Base-by-base conservation (phyloP, 176 grass and related monocot species). In the Olyra latifolia region DNA sequence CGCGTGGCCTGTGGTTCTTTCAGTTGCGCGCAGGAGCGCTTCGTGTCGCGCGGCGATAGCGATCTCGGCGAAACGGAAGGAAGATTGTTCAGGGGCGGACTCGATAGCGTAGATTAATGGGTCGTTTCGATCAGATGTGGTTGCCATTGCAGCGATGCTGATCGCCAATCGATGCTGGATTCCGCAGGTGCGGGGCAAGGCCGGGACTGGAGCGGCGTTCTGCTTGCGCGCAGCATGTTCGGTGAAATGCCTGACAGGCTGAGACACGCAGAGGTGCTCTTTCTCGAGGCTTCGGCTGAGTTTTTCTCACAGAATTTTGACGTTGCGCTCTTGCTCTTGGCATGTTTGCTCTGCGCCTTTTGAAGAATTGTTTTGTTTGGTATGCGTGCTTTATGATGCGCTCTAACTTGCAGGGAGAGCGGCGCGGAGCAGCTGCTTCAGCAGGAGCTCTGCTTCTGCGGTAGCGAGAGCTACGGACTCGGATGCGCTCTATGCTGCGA, bases 241-340 rank as follows among this genome's bases (percentile, higher is more conserved):
- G 30, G n/a, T 22, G 44, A 76, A 87, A 87, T 69, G 49, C 46
- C 24, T 74, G 32, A 45, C 0, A 19, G 49, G 35, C 24, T 74
- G 32, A 45, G 0, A 19, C 27, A 25, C 6, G 22, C 19, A 11
- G 32, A 65, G 67, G 46, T 45, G 14, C 20, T 4, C 29, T 39
- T 62, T 43, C 12, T 41, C 12, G 32, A 55, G 48, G 48, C 22
- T 35, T 35, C 32, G 22, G 29, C 10, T 73, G 8, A 3, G 29
- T 38, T 73, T 73, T 35, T 35, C 71, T 14, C 5, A 10, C 4
- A 7, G 7, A 8, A 49, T 13, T 53, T 73, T 57, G 0, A 12
- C 0, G 49, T 27, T 17, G 19, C 40, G 13, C 65, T 72, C 4
- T 27, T 52, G 6, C 5, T 71, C 7, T 19, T 15, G 5, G 45